A percentile compares a stretch with the other conserved stretches of the same genome.
These are phyloP conservation scores for Lactarius sanguifluus DNA, from an alignment of 768 basidiomycete species.

Conservation along the genomic window DNA sequence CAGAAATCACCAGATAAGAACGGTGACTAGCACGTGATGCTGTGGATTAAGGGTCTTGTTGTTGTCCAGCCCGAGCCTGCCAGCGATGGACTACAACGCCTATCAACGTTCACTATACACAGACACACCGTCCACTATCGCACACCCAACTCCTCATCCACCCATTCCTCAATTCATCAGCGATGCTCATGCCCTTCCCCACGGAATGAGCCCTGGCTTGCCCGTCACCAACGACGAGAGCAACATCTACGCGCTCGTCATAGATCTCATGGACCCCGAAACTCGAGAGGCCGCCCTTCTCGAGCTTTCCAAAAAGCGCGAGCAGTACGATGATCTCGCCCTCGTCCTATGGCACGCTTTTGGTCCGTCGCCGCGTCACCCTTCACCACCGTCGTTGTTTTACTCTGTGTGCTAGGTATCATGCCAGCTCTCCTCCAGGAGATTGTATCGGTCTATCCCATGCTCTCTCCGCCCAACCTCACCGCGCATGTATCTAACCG, in stretches of 20 bases:
- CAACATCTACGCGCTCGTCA: conserved; percentile 90
- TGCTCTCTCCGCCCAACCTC: conserved; percentile 91
- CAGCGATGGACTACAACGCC: conserved; percentile 56
- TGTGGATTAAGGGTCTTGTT: conserved; percentile 1
- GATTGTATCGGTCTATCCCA: conserved; percentile 97
- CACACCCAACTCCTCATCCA: conserved; percentile 58
- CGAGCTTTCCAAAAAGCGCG: conserved; percentile 97
- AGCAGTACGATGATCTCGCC: conserved; percentile 98
- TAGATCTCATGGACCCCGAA: conserved; percentile 78
- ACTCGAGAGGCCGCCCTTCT: conserved; percentile 88
- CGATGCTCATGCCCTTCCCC: conserved; percentile 22
- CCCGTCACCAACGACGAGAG: conserved; percentile 51
- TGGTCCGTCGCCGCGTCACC: conserved; percentile 50
- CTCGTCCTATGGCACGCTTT: conserved; percentile 98
- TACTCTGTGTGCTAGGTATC: conserved; percentile 57
- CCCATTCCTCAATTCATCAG: conserved; percentile 43
- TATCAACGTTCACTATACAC: conserved; percentile 62
- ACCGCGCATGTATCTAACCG: conserved; percentile 98
- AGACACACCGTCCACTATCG: conserved; percentile 56
- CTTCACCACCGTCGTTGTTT: conserved; percentile 11
- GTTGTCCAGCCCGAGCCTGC: not conserved
- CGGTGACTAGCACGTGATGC: conserved; percentile 15
- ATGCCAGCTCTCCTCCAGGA: conserved; percentile 98
- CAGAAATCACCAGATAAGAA: no score
- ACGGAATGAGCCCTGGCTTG: conserved; percentile 34